Evolutionary conservation across 2,329 filamentous ascomycete genomes (phyloP).

Genomic region (Stachybotrys echinatus): DNA sequence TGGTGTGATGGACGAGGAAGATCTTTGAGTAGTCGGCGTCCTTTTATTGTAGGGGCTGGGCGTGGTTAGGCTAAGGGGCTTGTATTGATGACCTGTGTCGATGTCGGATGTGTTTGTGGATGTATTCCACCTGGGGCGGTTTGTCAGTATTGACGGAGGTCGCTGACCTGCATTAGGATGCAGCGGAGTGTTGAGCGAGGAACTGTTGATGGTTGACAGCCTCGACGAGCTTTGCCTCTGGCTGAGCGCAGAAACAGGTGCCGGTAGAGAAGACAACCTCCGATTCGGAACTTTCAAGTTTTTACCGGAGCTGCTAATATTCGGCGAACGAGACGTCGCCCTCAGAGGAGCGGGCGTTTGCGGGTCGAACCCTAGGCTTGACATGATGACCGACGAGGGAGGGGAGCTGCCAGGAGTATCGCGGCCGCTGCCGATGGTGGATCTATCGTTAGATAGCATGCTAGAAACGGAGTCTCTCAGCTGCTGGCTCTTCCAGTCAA

Average conservation of each 20-base stretch:
- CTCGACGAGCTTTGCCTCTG: slow-evolving; percentile 38
- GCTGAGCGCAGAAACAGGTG: slow-evolving; percentile 31
- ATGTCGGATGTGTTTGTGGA: slow-evolving; percentile 60
- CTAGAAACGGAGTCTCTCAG: slow-evolving; percentile 90
- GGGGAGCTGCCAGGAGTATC: slow-evolving; percentile 68
- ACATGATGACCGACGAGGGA: slow-evolving; percentile 58
- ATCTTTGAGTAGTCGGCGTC: slow-evolving; percentile 33
- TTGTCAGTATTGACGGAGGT: slow-evolving; percentile 39
- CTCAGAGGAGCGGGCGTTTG: slow-evolving; percentile 36
- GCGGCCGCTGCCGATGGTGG: slow-evolving; percentile 61
- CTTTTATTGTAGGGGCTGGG: slow-evolving; percentile 51
- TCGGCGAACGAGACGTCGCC: slow-evolving; percentile 43
- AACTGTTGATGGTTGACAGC: slow-evolving; percentile 41
- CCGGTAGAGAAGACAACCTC: slow-evolving; percentile 43
- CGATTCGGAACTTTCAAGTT: slow-evolving; percentile 29
- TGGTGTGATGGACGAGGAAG: slow-evolving; percentile 36
- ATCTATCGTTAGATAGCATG: slow-evolving; percentile 78
- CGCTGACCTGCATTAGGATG: slow-evolving; percentile 33
- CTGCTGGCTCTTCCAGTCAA: slow-evolving; percentile 61
- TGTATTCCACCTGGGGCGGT: slow-evolving; percentile 68
- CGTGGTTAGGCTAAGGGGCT: slow-evolving; percentile 54
- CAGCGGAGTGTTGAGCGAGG: slow-evolving; percentile 44
- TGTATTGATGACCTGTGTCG: slow-evolving; percentile 65
- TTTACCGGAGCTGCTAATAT: slow-evolving; percentile 36
- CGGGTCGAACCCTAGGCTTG: slow-evolving; percentile 44